Conservation (phyloP, 768 basidiomycete genomes). For the Nevesoporus exiguus region DNA sequence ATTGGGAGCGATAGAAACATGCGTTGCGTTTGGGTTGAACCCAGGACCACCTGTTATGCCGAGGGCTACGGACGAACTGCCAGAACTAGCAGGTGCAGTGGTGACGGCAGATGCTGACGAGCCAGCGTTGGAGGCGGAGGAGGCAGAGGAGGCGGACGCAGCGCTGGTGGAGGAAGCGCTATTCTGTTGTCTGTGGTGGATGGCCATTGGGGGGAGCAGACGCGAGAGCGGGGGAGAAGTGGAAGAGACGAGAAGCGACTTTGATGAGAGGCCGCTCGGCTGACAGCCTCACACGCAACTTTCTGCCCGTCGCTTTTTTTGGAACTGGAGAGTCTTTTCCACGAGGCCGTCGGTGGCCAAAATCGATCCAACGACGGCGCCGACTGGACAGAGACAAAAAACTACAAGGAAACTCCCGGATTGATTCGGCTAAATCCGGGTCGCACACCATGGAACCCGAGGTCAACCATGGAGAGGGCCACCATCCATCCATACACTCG, state of each 20-base stretch:
- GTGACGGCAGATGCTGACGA: background rate
- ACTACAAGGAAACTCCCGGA: background rate
- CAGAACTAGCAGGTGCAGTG: background rate
- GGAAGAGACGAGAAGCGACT: background rate
- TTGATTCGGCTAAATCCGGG: background rate
- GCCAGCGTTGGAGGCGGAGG: slow-evolving; percentile 2
- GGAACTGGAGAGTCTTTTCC: background rate
- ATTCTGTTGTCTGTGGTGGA: slow-evolving; percentile 22
- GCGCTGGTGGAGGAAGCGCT: background rate
- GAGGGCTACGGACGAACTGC: background rate
- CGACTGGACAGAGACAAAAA: no score
- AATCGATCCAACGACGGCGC: no score
- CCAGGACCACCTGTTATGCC: slow-evolving; percentile 30
- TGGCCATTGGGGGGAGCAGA: background rate
- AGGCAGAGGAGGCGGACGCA: background rate
- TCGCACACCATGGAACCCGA: no score
- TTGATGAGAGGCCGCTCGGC: background rate
- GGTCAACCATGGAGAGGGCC: no score
- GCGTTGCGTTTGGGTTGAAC: slow-evolving; percentile 22
- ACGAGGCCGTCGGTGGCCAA: no score
- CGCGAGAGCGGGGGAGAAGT: background rate
- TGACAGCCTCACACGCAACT: background rate
- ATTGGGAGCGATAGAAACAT: slow-evolving; percentile 31
- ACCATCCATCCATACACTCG: no score
- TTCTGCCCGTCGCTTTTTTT: background rate